Evolutionary conservation across 1,284 basidiomycete genomes (phyloP).

Genomic region (Cystobasidiaceae sp.): DNA sequence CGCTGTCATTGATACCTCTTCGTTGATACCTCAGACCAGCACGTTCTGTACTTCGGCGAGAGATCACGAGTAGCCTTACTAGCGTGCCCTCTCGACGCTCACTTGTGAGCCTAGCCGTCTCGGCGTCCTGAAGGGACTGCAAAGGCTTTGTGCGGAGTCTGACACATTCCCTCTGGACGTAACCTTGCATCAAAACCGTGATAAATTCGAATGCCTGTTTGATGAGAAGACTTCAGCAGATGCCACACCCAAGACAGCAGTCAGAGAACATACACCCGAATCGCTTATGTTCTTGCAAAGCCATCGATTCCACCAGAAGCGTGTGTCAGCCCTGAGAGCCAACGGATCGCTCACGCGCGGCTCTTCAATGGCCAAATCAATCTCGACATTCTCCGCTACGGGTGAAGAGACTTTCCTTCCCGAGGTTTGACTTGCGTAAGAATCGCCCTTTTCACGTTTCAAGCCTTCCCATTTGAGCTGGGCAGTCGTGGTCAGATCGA

Average conservation of each 20-base stretch:
- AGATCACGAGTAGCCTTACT: constrained; percentile 53
- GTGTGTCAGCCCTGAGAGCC: constrained; percentile 73
- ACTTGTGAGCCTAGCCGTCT: constrained; percentile 17
- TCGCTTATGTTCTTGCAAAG: constrained; percentile 58
- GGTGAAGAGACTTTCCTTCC: neutral
- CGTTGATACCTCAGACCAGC: constrained; percentile 55
- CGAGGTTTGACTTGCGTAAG: constrained; percentile 30
- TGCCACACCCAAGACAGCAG: constrained; percentile 33
- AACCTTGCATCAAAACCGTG: constrained; percentile 83
- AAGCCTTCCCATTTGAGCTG: constrained; percentile 48
- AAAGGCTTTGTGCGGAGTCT: constrained; percentile 57
- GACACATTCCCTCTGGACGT: constrained; percentile 59
- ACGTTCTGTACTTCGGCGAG: constrained; percentile 52
- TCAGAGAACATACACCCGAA: constrained; percentile 45
- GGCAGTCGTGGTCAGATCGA: constrained; percentile 52
- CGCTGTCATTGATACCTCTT: constrained; percentile 53
- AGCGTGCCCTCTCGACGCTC: constrained; percentile 45
- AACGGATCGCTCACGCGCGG: constrained; percentile 66
- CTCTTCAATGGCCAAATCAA: constrained; percentile 57
- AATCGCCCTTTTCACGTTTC: constrained; percentile 31
- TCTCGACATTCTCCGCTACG: too few species aligned
- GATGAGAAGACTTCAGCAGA: neutral
- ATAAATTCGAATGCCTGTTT: constrained; percentile 65
- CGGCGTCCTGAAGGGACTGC: constrained; percentile 9
- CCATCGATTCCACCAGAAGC: constrained; percentile 88